phyloP scores from a whole-genome alignment of 2,329 filamentous ascomycete species.

The Onygena corvina region DNA sequence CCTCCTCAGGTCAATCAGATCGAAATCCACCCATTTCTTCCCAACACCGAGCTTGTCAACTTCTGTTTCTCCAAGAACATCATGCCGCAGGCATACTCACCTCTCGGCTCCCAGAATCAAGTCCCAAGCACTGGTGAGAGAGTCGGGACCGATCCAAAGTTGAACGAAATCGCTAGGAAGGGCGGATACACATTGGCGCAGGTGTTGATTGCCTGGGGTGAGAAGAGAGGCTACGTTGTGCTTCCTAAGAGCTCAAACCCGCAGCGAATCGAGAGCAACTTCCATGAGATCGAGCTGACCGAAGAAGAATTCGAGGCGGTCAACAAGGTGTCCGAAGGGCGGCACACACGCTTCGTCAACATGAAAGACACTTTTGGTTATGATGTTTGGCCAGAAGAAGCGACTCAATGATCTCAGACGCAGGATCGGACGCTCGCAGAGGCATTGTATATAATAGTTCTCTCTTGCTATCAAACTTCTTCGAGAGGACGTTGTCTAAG shows the following conservation, averaged over 20 bases:
- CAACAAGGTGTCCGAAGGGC: conserved; percentile 51
- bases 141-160: conserved; percentile 46
- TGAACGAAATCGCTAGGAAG: conserved; percentile 48
- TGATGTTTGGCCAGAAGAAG: conserved; percentile 55
- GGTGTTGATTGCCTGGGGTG: conserved; percentile 53
- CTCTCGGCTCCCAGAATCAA: conserved; percentile 54
- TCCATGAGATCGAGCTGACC: conserved; percentile 48
- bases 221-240: conserved; percentile 54
- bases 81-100: conserved; percentile 44
- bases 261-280: conserved; percentile 56
- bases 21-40: conserved; percentile 44
- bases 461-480: too few relatives aligned
- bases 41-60: conserved; percentile 37
- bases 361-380: conserved; percentile 74
- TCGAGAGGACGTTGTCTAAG: too few relatives aligned
- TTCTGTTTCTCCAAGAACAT: conserved; percentile 42
- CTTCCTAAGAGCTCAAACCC: conserved; percentile 60
- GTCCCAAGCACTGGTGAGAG: conserved; percentile 57
- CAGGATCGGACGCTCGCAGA: too few relatives aligned
- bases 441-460: too few relatives aligned
- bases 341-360: conserved; percentile 62
- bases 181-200: conserved; percentile 49
- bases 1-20: conserved; percentile 41
- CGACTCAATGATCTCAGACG: not conserved
- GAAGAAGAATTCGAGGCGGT: conserved; percentile 49